phyloP scores from a whole-genome alignment of 2,329 filamentous ascomycete genomes.

The Penicillium occitanis region DNA sequence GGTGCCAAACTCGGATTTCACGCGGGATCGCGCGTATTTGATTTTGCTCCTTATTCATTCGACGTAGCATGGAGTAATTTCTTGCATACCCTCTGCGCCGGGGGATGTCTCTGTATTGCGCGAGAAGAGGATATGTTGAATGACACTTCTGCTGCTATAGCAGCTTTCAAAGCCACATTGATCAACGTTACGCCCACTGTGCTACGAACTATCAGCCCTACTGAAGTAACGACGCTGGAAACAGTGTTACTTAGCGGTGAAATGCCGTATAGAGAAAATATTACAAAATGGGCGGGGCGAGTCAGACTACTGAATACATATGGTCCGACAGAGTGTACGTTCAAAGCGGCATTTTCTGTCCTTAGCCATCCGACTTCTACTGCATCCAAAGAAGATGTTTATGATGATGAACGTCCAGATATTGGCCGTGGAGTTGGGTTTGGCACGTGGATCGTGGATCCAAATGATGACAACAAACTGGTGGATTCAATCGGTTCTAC shows the following conservation, averaged over 20 bases:
- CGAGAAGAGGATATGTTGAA: slow-evolving; percentile 15
- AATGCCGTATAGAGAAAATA: slow-evolving; percentile 13
- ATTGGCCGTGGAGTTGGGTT: slow-evolving; percentile 12
- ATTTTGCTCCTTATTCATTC: slow-evolving; percentile 18
- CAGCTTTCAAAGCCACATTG: background rate
- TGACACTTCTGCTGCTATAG: background rate
- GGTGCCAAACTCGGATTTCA: slow-evolving; percentile 9
- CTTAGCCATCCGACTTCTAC: slow-evolving; percentile 3
- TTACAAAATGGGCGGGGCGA: slow-evolving; percentile 1
- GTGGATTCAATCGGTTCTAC: slow-evolving; percentile 72
- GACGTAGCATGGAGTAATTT: slow-evolving; percentile 18
- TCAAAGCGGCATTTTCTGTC: slow-evolving; percentile 9
- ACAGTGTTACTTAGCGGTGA: slow-evolving; percentile 12
- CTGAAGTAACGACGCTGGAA: background rate
- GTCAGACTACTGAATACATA: slow-evolving; percentile 10
- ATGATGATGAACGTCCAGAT: slow-evolving; percentile 2
- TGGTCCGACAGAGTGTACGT: slow-evolving; percentile 10
- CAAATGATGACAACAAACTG: slow-evolving; percentile 38
- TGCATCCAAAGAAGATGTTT: background rate
- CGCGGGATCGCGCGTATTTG: slow-evolving; percentile 3
- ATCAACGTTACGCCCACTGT: slow-evolving; percentile 15
- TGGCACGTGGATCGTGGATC: slow-evolving; percentile 12
- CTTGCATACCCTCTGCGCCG: slow-evolving; percentile 9
- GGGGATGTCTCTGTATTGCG: slow-evolving; percentile 13
- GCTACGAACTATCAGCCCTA: background rate